phyloP scores from a whole-genome alignment of 768 basidiomycete species.

The Cantharellus cinnabarinus region DNA sequence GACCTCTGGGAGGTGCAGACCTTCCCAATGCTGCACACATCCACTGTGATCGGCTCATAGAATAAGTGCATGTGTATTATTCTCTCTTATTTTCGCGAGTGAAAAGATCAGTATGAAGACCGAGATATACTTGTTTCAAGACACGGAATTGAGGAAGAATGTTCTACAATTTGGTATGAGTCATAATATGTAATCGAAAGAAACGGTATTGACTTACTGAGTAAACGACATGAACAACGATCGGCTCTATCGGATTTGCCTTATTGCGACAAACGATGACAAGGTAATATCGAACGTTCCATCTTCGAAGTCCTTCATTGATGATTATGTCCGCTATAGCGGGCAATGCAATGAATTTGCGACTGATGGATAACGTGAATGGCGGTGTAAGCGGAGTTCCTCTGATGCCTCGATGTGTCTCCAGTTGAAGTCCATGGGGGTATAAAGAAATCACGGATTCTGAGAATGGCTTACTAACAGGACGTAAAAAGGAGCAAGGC shows the following conservation, averaged over 20 bases:
- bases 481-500: too few relatives aligned
- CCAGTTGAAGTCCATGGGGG: constrained; percentile 51
- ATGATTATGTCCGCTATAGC: constrained; percentile 42
- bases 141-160: constrained; percentile 41
- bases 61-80: too few relatives aligned
- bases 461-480: constrained; percentile 12
- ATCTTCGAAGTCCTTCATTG: constrained; percentile 51
- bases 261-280: constrained; percentile 18
- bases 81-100: neutral
- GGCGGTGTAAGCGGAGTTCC: constrained; percentile 12
- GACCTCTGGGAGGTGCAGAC: too few relatives aligned
- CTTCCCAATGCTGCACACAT: too few relatives aligned
- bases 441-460: constrained; percentile 54
- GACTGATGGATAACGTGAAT: constrained; percentile 15
- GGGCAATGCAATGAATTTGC: constrained; percentile 39
- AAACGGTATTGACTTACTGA: constrained; percentile 24
- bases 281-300: constrained; percentile 54
- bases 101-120: constrained; percentile 16
- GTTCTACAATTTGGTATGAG: constrained; percentile 23
- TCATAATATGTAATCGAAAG: neutral
- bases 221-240: constrained; percentile 33
- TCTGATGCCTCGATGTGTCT: constrained; percentile 43
- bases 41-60: too few relatives aligned
- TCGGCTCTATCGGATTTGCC: constrained; percentile 7
- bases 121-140: constrained; percentile 36